Base-by-base conservation (phyloP, 805 yeast species). In the Kregervanrija pseudodelftensis region DNA sequence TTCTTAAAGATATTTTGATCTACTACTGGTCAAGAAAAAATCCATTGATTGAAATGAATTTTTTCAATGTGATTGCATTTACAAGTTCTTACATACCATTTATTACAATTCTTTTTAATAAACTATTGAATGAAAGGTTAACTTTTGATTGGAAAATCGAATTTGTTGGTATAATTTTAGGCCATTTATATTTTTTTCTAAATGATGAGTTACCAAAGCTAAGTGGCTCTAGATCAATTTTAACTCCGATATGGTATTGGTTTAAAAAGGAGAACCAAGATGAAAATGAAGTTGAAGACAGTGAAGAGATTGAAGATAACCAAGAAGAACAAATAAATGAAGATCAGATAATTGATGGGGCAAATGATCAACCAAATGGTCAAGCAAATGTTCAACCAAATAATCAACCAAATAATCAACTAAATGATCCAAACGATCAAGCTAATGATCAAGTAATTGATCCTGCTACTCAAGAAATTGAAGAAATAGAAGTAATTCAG, bases 11-110 rank as follows among this genome's bases (percentile, higher is more conserved):
- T 30, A 54, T 62, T 7, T 48, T 77, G 37, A 53, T 69, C 8
- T 77, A 72, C 50, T 58, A 77, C 30, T 69, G 77, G 70, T 66
- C 79, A 3, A 63, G 77, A 30, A 66, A 70, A 14, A 65, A 69
- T 46, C 75, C 77, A 3, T 65, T 66, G 33, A 60, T 63, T 12
- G 61, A 63, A 33, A 51, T 76, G 14, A 53, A 66, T 5, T 48
- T 74, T 30, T 51, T 74, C 47, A 72, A 77, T 7, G 40, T 77
- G 5, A 50, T 68, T 39, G 61, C 53, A n/a, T 56, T 76, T 36
- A 57, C 61, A 17, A 69, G 76, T 2, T 65, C 70, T 30, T 73
- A 74, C 50, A 46, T 70, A 16, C 78, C 79, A 2, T 65, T 70
- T 61, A 59, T 68, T 30, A 56, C 59, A 13, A 49, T 65, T 11